These are phyloP conservation scores for Penstemon barbatus DNA, from an alignment of 257 asterid species.

Conservation along the genomic window DNA sequence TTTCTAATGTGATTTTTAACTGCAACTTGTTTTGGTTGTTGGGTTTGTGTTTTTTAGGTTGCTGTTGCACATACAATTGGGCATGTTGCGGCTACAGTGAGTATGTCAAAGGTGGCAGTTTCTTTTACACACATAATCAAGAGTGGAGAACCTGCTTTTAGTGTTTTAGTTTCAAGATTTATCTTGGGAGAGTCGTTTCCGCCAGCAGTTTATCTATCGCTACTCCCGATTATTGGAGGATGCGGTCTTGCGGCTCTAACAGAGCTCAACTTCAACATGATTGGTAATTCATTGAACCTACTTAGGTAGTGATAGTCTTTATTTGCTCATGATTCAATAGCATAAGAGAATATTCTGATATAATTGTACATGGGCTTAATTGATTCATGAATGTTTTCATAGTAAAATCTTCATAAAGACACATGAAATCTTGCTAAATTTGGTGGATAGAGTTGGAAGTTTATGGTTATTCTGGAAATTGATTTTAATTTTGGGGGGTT, in stretches of 20 bases:
- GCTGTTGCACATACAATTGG: conserved; percentile 98
- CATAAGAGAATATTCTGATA: neutral
- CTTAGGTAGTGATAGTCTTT: neutral
- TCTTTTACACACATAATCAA: conserved; percentile 95
- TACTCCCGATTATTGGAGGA: conserved; percentile 88
- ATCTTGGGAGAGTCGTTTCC: conserved; percentile 86
- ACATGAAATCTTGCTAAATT: conserved; percentile 29
- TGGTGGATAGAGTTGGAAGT: conserved; percentile 18
- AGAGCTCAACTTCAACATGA: conserved; percentile 93
- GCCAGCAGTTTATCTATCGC: conserved; percentile 68
- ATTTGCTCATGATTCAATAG: neutral
- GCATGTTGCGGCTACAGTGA: conserved; percentile 97
- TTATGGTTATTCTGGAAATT: conserved; percentile 1
- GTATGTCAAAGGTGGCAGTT: conserved; percentile 99
- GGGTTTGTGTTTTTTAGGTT: conserved; percentile 45
- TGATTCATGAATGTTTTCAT: too few relatives aligned
- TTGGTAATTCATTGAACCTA: conserved; percentile 46
- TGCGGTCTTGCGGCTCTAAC: conserved; percentile 87
- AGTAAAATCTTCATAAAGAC: neutral
- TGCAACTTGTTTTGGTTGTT: conserved; percentile 1
- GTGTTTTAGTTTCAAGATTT: conserved; percentile 84
- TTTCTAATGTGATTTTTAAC: neutral
- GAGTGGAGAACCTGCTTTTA: conserved; percentile 96
- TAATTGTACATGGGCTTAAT: neutral
- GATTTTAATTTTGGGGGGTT: too few relatives aligned